Base-by-base conservation (phyloP, 2,329 filamentous ascomycete genomes). In the Helminthosporium solani region DNA sequence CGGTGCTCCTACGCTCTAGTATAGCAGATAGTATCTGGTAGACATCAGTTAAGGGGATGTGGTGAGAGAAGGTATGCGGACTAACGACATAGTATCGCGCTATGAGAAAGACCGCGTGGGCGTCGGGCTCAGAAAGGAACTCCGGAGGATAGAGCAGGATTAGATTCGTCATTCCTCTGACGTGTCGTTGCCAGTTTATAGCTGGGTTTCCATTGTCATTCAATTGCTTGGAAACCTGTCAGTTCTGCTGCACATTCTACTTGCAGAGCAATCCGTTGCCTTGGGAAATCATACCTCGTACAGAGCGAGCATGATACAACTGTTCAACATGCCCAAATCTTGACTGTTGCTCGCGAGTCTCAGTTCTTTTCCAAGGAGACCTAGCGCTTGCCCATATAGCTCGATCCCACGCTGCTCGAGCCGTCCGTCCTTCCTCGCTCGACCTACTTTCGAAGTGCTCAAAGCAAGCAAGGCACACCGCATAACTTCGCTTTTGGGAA, bases 401-500 rank as follows among this genome's bases (percentile, higher is more conserved):
- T 53, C 47, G 7, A 52, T 40, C 5, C 54, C 54, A 11, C 43
- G 31, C 4, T 42, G 25, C 5, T 38, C 40, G 33, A 54, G 44
- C 5, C n/a, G 3, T 12, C 20, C 19, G 33, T 57, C 47, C 23
- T 42, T 20, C 5, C 30, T 46, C 19, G 38, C 28, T 30, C 42
- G 41, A 9, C 52, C 54, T 11, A 53, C 15, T 15, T 53, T 47
- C 6, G 42, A 47, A 3, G 46, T 42, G 23, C 52, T 47, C 19
- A 53, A 37, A 1, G 52, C 49, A 19, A 54, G 44, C 12, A 57
- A 30, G 12, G 54, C 46, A 33, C 47, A 53, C 34, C 49, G 46
- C 20, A 50, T 18, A 14, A 33, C 40, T 14, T 44, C 46, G 40
- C 45, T 54, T 36, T 9, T 3, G 50, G 16, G 7, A 36, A 31